A percentile compares a stretch with the other conserved stretches of the same genome.
Conservation (phyloP, 164 flowering plant genomes). For the Amborella trichopoda region DNA sequence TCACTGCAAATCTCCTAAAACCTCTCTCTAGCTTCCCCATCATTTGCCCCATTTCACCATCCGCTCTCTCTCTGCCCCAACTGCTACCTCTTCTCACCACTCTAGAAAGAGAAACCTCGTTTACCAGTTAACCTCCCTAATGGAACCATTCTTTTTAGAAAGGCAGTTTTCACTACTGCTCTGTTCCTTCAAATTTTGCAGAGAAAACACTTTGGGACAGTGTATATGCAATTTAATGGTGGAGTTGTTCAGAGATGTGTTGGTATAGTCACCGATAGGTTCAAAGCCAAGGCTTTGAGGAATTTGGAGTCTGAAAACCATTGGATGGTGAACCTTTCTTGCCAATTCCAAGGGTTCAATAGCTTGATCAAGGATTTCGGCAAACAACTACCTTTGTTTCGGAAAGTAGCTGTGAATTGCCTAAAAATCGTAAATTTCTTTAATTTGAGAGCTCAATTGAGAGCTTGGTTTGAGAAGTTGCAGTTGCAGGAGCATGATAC, state of each 20-base stretch:
- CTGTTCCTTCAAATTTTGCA: conserved; percentile 5
- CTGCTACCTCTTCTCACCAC: conserved; percentile 10
- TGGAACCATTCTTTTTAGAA: conserved; percentile 17
- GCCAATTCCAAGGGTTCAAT: conserved; percentile 12
- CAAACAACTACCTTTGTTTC: conserved; percentile 13
- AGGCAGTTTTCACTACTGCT: conserved; percentile 6
- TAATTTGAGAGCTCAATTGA: not conserved
- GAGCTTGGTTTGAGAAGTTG: not conserved
- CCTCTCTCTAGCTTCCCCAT: conserved; percentile 4
- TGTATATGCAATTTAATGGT: conserved; percentile 5
- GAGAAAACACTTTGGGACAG: conserved; percentile 11
- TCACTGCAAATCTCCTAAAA: no score
- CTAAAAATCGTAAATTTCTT: not conserved
- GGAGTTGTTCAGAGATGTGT: conserved; percentile 10
- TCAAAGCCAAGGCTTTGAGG: conserved; percentile 5
- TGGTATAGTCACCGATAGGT: conserved; percentile 15
- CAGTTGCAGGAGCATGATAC: not conserved
- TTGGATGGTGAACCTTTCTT: conserved; percentile 21
- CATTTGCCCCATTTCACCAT: conserved; percentile 9
- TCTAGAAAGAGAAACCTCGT: conserved; percentile 39
- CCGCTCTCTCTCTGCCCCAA: conserved; percentile 9
- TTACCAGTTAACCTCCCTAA: conserved; percentile 27
- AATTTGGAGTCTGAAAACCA: conserved; percentile 13
- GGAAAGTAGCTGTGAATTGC: not conserved
- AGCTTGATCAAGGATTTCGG: conserved; percentile 14